Percentiles rank a stretch among this genome's conserved stretches.
Conservation (phyloP, 805 yeast genomes). For the Saccharomycopsis vini region DNA sequence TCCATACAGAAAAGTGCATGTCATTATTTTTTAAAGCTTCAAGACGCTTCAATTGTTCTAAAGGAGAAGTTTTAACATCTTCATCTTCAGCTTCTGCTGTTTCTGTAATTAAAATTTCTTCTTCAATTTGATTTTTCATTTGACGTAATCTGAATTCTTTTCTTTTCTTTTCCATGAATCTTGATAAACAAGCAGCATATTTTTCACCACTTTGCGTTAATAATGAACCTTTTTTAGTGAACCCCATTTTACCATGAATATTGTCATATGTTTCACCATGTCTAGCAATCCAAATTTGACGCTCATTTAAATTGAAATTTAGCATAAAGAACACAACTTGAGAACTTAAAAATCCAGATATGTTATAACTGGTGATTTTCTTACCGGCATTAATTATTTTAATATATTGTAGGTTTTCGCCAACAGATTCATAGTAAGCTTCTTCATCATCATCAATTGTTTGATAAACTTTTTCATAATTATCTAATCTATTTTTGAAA, state of each 20-base stretch:
- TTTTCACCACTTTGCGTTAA: slow-evolving; percentile 71
- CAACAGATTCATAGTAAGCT: slow-evolving; percentile 32
- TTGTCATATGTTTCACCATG: slow-evolving; percentile 92
- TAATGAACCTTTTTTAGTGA: slow-evolving; percentile 48
- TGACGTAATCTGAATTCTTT: slow-evolving; percentile 58
- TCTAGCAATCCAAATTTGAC: slow-evolving; percentile 92
- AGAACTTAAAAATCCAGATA: slow-evolving; percentile 78
- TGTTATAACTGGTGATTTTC: slow-evolving; percentile 46
- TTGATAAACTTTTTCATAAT: slow-evolving; percentile 46
- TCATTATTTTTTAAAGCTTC: too few relatives aligned
- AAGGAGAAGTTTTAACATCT: not conserved
- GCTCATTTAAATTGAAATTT: slow-evolving; percentile 78
- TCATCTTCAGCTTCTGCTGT: slow-evolving; percentile 21
- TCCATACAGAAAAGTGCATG: slow-evolving; percentile 83
- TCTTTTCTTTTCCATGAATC: slow-evolving; percentile 66
- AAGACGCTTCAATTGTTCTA: slow-evolving; percentile 21
- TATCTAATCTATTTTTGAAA: slow-evolving; percentile 38
- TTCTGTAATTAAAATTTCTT: slow-evolving; percentile 25
- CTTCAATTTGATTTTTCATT: slow-evolving; percentile 40
- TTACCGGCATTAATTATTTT: slow-evolving; percentile 66
- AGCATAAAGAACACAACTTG: slow-evolving; percentile 86
- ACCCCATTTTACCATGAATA: slow-evolving; percentile 79
- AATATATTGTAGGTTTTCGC: slow-evolving; percentile 43
- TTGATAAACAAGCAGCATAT: slow-evolving; percentile 63
- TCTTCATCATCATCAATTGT: slow-evolving; percentile 38